Base-by-base conservation (phyloP, 2,329 filamentous ascomycete species). In the Ophiostoma ulmi region DNA sequence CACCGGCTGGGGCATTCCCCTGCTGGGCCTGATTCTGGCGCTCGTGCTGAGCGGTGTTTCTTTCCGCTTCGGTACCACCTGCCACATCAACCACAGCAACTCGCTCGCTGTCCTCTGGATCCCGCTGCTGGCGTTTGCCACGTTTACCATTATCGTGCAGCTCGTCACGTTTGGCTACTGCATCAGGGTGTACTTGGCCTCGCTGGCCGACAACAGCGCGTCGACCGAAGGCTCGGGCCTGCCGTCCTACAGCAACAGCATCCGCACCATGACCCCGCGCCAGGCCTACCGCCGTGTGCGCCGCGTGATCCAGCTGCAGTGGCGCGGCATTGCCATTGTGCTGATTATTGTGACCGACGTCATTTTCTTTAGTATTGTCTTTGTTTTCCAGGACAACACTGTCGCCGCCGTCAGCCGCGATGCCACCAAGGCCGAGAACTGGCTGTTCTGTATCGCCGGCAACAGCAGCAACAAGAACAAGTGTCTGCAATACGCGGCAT, bases 51-150 rank as follows among this genome's bases (percentile, higher is more conserved):
- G 94, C 68, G 95, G 95, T 26, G 92, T 97, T 4, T 98, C 94
- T 1, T 98, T 94, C 81, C 90, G 95, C 68, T 97, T 98, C 77
- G 95, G 95, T 69, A 86, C 87, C 67, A 91, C 93, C 38, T 99
- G 95, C 80, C 94, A 97, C 79, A 94, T 98, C 82, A 98, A 98
- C 82, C 92, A 97, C 79, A 81, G 87, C 70, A 87, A 97, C 79
- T 94, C 92, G 72, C 82, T 97, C 78, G 87, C 89, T 41, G 91
- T 91, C 77, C 92, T 97, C 77, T 98, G 94, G 94, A 92, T 94
- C 20, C 96, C 95, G 0, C 80, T 97, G 38, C 84, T 97, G 74
- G 87, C 90, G 5, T 91, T 98, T 76, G 87, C 92, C 44, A 90
- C 88, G 35, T 81, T 90, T 58, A 91, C 93, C 0, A 86, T 93